These are phyloP conservation scores for Triticum urartu DNA, from an alignment of 176 grass and related monocot species.

Conservation along the genomic window DNA sequence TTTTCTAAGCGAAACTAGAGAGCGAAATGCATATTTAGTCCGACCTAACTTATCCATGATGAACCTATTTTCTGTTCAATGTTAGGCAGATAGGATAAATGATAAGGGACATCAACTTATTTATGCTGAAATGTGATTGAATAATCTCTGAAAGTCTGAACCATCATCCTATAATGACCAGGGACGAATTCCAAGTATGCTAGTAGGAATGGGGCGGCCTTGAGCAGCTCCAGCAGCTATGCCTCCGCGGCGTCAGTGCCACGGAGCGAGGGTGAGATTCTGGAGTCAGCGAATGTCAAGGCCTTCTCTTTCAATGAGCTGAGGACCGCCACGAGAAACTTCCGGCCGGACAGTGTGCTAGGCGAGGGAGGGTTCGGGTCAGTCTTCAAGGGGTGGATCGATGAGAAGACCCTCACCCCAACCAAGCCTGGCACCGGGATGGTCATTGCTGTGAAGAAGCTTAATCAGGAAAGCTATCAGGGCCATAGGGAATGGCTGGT, in stretches of 20 bases:
- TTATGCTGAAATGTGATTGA: not conserved
- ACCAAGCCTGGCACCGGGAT: slow-evolving; percentile 68
- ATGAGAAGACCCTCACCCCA: slow-evolving; percentile 60
- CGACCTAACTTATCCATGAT: not conserved
- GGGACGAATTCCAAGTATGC: slow-evolving; percentile 37
- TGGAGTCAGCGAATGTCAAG: slow-evolving; percentile 65
- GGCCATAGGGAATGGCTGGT: slow-evolving; percentile 85
- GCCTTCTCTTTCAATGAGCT: slow-evolving; percentile 68
- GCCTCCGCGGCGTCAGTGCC: slow-evolving; percentile 38
- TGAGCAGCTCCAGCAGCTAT: slow-evolving; percentile 51
- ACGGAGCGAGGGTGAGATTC: slow-evolving; percentile 60
- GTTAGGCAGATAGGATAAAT: not conserved
- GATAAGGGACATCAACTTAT: not conserved
- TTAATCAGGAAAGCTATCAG: slow-evolving; percentile 72
- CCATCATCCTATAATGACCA: not conserved
- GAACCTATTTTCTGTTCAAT: not conserved
- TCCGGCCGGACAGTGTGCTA: slow-evolving; percentile 65
- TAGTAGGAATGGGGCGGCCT: slow-evolving; percentile 27
- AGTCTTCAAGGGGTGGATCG: slow-evolving; percentile 81
- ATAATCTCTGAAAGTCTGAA: not conserved
- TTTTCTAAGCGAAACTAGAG: not conserved
- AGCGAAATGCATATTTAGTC: not conserved
- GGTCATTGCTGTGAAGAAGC: slow-evolving; percentile 80
- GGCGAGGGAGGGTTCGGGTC: slow-evolving; percentile 73
- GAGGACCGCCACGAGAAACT: slow-evolving; percentile 69